Percentiles rank a stretch among this genome's conserved stretches.
Evolutionary conservation across 2,329 filamentous ascomycete species (phyloP).

Genomic region (Penicillium sp.): DNA sequence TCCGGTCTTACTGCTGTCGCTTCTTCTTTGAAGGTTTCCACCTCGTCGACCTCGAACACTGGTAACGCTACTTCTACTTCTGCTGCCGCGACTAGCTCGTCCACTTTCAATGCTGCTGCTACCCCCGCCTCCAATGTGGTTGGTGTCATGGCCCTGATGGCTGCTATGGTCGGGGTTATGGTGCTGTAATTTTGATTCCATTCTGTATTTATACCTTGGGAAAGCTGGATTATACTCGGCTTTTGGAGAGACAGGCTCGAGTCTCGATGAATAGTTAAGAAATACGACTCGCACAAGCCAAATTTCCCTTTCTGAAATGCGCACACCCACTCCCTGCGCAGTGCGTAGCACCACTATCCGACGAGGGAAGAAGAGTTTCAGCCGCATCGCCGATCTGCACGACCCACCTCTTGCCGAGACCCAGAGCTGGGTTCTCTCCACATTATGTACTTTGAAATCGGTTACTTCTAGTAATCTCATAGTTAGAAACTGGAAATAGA

Average conservation of each 20-base stretch:
- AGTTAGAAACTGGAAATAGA: not conserved
- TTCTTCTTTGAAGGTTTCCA: slow-evolving; percentile 12
- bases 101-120: slow-evolving; percentile 14
- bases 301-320: slow-evolving; percentile 11
- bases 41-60: slow-evolving; percentile 4
- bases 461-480: too few relatives aligned
- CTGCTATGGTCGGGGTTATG: slow-evolving; percentile 15
- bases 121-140: slow-evolving; percentile 9
- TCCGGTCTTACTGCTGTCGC: not conserved
- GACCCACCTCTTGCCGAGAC: slow-evolving; percentile 45
- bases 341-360: not conserved
- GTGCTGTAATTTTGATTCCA: slow-evolving; percentile 11
- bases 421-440: slow-evolving; percentile 31
- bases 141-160: slow-evolving; percentile 15
- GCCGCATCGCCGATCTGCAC: slow-evolving; percentile 53
- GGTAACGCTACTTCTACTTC: slow-evolving; percentile 9
- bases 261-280: not conserved
- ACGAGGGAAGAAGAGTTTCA: slow-evolving; percentile 28
- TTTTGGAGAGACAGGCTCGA: not conserved
- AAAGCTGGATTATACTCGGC: not conserved
- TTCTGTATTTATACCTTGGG: not conserved
- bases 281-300: not conserved
- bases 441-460: slow-evolving; percentile 2
- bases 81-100: slow-evolving; percentile 6
- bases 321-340: slow-evolving; percentile 26